These are phyloP conservation scores for Malus hybrid DNA, from an alignment of 331 rosid genomes.

Conservation along the genomic window DNA sequence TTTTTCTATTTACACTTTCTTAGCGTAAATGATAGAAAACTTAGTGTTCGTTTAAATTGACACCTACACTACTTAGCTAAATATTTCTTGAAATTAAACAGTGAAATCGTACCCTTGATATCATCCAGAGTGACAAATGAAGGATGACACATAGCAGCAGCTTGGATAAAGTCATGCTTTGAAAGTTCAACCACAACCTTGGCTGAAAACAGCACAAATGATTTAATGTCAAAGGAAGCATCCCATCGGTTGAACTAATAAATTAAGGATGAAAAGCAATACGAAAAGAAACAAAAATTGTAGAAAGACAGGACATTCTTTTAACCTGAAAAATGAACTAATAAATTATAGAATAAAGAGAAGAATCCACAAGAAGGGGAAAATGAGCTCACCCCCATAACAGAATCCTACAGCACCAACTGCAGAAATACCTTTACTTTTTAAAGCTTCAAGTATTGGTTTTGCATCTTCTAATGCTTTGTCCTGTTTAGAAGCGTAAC, in stretches of 20 bases:
- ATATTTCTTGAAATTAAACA: not conserved
- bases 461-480: slow-evolving; percentile 54
- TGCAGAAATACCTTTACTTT: slow-evolving; percentile 54
- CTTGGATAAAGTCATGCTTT: slow-evolving; percentile 32
- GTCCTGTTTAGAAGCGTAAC: slow-evolving; percentile 23
- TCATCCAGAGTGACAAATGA: slow-evolving; percentile 55
- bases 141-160: slow-evolving; percentile 62
- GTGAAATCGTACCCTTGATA: slow-evolving; percentile 32
- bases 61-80: not conserved
- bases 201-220: slow-evolving; percentile 29
- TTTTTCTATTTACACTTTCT: not conserved
- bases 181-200: slow-evolving; percentile 65
- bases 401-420: slow-evolving; percentile 72
- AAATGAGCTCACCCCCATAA: slow-evolving; percentile 64
- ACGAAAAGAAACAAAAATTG: not conserved
- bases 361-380: too few species aligned
- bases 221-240: not conserved
- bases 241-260: not conserved
- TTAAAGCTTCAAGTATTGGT: slow-evolving; percentile 48
- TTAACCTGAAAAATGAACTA: not conserved
- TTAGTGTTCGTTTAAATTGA: too few species aligned
- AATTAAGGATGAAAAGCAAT: not conserved
- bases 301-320: not conserved
- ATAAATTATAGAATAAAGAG: too few species aligned
- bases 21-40: not conserved